phyloP scores from a whole-genome alignment of 2,329 filamentous ascomycete species.

The Leptographium radiaticola region DNA sequence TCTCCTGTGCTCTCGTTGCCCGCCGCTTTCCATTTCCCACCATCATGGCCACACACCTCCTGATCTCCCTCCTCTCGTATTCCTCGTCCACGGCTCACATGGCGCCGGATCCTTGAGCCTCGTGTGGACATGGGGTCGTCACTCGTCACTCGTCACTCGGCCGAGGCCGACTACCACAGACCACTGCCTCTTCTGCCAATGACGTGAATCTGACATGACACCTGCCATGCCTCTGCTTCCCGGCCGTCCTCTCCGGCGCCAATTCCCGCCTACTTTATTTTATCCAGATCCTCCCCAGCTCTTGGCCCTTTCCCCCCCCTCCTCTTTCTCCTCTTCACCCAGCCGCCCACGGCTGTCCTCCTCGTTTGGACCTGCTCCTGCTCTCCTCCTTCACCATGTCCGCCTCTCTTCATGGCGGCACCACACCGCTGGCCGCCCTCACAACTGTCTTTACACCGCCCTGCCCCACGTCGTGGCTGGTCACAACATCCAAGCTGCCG shows the following conservation, averaged over 20 bases:
- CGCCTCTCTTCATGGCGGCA: conserved; percentile 14
- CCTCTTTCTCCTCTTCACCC: neutral
- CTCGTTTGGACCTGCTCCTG: neutral
- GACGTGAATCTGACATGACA: no score
- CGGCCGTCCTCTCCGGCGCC: no score
- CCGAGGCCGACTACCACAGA: no score
- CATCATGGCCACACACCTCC: neutral
- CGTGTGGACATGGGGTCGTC: no score
- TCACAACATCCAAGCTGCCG: conserved; percentile 24
- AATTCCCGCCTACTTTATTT: neutral
- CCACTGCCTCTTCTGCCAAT: no score
- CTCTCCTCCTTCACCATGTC: conserved; percentile 6
- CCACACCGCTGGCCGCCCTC: conserved; percentile 22
- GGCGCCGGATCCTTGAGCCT: no score
- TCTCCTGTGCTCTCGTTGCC: neutral
- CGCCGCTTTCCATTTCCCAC: neutral
- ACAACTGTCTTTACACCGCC: conserved; percentile 27
- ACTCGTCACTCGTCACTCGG: no score
- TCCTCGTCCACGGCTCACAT: no score
- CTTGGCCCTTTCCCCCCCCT: neutral
- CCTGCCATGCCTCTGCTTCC: no score
- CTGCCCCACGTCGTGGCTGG: conserved; percentile 25
- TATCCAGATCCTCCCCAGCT: neutral
- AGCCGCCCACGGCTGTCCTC: neutral
- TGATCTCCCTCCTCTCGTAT: neutral